Conservation (phyloP, 164 flowering plant species). For the Stephania cephalantha region DNA sequence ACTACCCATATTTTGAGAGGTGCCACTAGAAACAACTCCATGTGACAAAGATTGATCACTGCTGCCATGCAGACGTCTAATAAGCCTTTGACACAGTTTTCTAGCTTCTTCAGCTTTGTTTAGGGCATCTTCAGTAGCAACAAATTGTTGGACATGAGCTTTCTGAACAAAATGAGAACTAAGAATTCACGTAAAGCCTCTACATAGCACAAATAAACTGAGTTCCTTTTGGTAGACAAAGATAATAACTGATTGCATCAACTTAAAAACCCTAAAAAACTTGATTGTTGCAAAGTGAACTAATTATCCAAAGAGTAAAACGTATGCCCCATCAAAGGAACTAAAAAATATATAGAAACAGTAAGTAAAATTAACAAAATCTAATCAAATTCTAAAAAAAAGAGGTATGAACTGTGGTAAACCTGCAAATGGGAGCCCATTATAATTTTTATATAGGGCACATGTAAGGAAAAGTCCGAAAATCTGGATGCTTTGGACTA, state of each 20-base stretch:
- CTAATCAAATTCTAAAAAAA: too few species aligned
- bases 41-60: slow-evolving; percentile 43
- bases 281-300: not conserved
- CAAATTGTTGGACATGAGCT: slow-evolving; percentile 97
- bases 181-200: slow-evolving; percentile 12
- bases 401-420: too few species aligned
- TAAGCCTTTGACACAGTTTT: slow-evolving; percentile 55
- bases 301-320: not conserved
- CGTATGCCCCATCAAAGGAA: not conserved
- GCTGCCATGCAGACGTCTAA: slow-evolving; percentile 67
- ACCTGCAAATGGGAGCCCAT: not conserved
- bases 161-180: slow-evolving; percentile 46
- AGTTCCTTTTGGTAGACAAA: not conserved
- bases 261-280: not conserved
- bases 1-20: slow-evolving; percentile 65
- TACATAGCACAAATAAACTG: not conserved
- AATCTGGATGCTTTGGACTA: too few species aligned
- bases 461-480: not conserved
- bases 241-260: not conserved
- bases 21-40: slow-evolving; percentile 41
- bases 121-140: slow-evolving; percentile 97
- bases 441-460: not conserved
- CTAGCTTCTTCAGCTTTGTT: slow-evolving; percentile 97
- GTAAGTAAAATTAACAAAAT: not conserved
- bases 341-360: not conserved